phyloP scores from a whole-genome alignment of 176 grass and related monocot genomes.

The Triticum monococcum region DNA sequence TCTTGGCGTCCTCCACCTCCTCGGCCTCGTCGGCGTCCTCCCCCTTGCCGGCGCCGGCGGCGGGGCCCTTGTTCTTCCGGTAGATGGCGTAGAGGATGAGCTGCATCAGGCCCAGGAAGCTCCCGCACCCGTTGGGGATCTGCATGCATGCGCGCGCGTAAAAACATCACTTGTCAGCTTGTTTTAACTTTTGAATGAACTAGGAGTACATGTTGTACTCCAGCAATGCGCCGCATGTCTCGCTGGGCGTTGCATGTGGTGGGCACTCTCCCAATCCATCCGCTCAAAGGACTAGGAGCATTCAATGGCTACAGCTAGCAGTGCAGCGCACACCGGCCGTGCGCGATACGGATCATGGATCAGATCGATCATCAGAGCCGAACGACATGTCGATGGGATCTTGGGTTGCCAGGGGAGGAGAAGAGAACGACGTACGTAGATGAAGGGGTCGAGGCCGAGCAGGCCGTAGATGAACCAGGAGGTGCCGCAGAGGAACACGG shows the following conservation, averaged over 20 bases:
- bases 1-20: conserved; percentile 59
- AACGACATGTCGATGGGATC: conserved; percentile 3
- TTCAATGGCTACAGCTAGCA: conserved; percentile 13
- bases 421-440: conserved; percentile 10
- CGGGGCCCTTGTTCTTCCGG: conserved; percentile 64
- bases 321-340: background rate
- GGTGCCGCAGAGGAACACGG: conserved; percentile 88
- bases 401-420: background rate
- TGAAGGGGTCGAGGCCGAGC: conserved; percentile 84
- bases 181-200: too few species aligned
- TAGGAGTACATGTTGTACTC: too few species aligned
- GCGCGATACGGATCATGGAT: background rate
- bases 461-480: conserved; percentile 99
- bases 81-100: conserved; percentile 84
- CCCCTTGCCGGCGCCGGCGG: conserved; percentile 29
- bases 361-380: background rate
- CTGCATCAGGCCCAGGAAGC: conserved; percentile 67
- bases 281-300: background rate
- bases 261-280: background rate
- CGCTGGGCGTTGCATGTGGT: background rate
- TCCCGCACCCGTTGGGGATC: conserved; percentile 95
- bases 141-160: conserved; percentile 20
- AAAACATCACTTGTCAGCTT: background rate
- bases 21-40: background rate
- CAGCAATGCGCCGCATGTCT: background rate